Base-by-base conservation (phyloP, 192 early-diverging fungal genomes). In the Entomortierella beljakovae region DNA sequence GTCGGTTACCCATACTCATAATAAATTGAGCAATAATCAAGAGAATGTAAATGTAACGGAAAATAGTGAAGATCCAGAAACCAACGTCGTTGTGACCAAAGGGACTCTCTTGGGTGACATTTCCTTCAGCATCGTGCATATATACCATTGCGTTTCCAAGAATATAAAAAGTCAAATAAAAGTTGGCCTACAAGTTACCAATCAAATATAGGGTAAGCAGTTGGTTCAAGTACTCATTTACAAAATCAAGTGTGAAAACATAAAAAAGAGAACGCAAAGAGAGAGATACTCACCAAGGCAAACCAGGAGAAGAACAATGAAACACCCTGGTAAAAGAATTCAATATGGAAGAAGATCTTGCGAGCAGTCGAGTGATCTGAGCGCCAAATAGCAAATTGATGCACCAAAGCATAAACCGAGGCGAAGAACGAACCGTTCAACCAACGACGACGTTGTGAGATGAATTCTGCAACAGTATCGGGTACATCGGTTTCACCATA, bases 361-460 rank as follows among this genome's bases (percentile, higher is more conserved):
- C 94, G 89, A 46, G 86, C 73, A 32, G 89, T 71, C 58, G 83
- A 86, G 76, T 98, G 96, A 49, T 89, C 89, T 8, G 91, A 91
- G 50, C 88, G 80, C 82, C 92, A 93, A 74, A 98, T 91, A 61
- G 88, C 85, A 80, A 84, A 86, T 83, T 88, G 95, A 81, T 97
- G 89, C 11, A 83, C 85, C 49, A 94, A 76, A 20, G 95, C 93
- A 84, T 97, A 95, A 54, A 98, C 88, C 33, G 90, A 89, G 3
- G 97, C 97, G 83, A 98, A 98, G 87, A 95, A 95, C 8, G 93
- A 94, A 43, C 97, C 97, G 84, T 96, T 96, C 61, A 94, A 90
- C 98, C 98, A 99, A 82, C 98, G 91, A 54, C 97, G 90, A 68
- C 97, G 90, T 86, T 99, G 98, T 34, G 94, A 96, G 57, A 99